A percentile compares a stretch with the other conserved stretches of the same genome.
These are phyloP conservation scores for Myotisia sp. DNA, from an alignment of 2,329 filamentous ascomycete genomes.

Conservation along the genomic window DNA sequence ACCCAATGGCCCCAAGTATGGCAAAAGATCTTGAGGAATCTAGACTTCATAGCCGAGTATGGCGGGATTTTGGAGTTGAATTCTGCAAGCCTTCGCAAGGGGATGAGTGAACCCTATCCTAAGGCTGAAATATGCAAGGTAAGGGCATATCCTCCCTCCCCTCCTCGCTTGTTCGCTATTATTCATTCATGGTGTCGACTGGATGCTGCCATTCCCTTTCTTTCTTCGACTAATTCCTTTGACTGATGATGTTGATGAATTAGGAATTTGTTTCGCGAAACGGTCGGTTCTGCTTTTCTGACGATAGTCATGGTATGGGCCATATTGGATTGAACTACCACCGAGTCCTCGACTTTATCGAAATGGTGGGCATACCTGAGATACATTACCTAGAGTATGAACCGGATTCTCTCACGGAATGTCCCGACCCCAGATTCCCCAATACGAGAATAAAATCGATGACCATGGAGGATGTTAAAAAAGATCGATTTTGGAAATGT, in stretches of 20 bases:
- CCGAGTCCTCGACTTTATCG: constrained; percentile 55
- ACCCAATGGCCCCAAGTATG: constrained; percentile 51
- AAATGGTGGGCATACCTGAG: constrained; percentile 30
- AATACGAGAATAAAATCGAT: constrained; percentile 21
- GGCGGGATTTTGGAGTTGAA: constrained; percentile 83
- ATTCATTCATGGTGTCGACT: constrained; percentile 1
- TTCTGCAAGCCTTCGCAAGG: constrained; percentile 74
- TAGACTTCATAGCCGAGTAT: constrained; percentile 55
- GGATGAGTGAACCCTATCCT: constrained; percentile 81
- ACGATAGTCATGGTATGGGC: constrained; percentile 81
- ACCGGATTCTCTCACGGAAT: constrained; percentile 10
- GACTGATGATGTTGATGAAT: constrained; percentile 1
- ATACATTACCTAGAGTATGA: constrained; percentile 26
- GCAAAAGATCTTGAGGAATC: constrained; percentile 58
- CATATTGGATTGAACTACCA: constrained; percentile 80
- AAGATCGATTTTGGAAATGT: constrained; percentile 21
- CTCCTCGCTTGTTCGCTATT: constrained; percentile 12
- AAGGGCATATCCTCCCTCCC: constrained; percentile 12
- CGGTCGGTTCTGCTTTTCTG: constrained; percentile 77
- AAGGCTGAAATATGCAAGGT: constrained; percentile 63
- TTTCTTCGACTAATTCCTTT: background rate
- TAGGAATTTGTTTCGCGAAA: constrained; percentile 58
- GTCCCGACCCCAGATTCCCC: constrained; percentile 25
- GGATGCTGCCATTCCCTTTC: background rate
- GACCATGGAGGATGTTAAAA: constrained; percentile 22